Base-by-base conservation (phyloP, 495 filamentous ascomycete species). In the Cetradonia linearis region DNA sequence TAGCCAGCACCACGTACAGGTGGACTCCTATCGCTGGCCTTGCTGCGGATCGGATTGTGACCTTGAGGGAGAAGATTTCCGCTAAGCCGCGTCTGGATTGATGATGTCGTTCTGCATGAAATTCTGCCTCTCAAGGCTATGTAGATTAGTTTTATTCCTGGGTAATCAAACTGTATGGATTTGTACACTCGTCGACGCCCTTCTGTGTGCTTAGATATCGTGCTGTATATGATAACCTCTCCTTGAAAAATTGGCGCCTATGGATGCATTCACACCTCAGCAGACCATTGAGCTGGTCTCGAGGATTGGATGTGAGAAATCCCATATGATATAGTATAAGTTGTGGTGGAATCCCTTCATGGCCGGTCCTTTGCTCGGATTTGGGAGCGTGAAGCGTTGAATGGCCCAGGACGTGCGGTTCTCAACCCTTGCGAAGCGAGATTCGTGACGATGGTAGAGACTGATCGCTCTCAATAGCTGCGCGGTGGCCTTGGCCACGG, bases 311-410 rank as follows among this genome's bases (percentile, higher is more conserved):
- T 71, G 67, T 50, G 69, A 70, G 47, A 82, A 81, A 63, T 78
- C 77, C 16, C 72, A 76, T 52, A 81, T 78, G 76, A 69, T 76
- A 36, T 70, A 75, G 5, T 74, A 78, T 65, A 82, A 81, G 59
- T 70, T 81, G 25, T 83, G 81, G 58, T 55, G 77, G n/a, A 81
- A 78, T 56, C 70, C 77, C 28, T 73, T 80, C 30, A 78, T 78
- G 46, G 75, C 77, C 2, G 79, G 81, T 1, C 74, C 75, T 47
- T 61, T 82, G 28, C 71, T 81, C n/a, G 72, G 74, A 27, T 80
- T 82, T 58, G 80, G 50, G 38, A 44, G 37, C 36, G 38, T 61
- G 10, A 28, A 54, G 6, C 23, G 5, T 13, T 16, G 11, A 27
- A 55, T 18, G 33, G 14, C 20, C 34, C 18, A 37, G 23, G 23